A percentile compares a stretch with the other conserved stretches of the same genome.
Evolutionary conservation across 495 filamentous ascomycete species (phyloP).

Genomic region (Xylaria sp.): DNA sequence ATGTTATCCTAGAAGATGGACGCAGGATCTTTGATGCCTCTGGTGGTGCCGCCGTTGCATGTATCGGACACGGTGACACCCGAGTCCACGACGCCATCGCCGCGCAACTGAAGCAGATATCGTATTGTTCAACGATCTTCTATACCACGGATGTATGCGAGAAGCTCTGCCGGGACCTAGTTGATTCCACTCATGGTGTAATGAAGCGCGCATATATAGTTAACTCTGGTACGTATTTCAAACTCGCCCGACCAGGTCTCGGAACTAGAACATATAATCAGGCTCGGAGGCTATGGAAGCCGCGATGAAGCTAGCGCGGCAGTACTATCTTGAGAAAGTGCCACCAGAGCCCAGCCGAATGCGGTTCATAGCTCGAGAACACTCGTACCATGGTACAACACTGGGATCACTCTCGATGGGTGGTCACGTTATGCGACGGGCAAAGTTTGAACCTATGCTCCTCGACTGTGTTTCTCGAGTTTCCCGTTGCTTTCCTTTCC

Average conservation of each 20-base stretch:
- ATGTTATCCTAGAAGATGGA: slow-evolving; percentile 61
- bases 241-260: neutral
- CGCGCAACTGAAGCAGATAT: slow-evolving; percentile 46
- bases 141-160: slow-evolving; percentile 51
- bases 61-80: slow-evolving; percentile 56
- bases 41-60: slow-evolving; percentile 62
- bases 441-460: slow-evolving; percentile 65
- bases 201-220: slow-evolving; percentile 57
- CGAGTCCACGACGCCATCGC: slow-evolving; percentile 53
- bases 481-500: slow-evolving; percentile 60
- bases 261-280: slow-evolving; percentile 13
- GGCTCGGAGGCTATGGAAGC: slow-evolving; percentile 70
- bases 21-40: slow-evolving; percentile 69
- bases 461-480: slow-evolving; percentile 61
- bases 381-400: slow-evolving; percentile 70
- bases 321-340: slow-evolving; percentile 64
- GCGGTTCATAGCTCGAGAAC: slow-evolving; percentile 62
- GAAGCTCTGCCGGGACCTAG: slow-evolving; percentile 49
- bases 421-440: slow-evolving; percentile 62
- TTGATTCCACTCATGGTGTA: slow-evolving; percentile 52
- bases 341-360: slow-evolving; percentile 47
- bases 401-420: slow-evolving; percentile 63
- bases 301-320: slow-evolving; percentile 67
- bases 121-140: slow-evolving; percentile 55
- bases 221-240: slow-evolving; percentile 61